Base-by-base conservation (phyloP, 345 rosid species). In the Euphorbia peplus region DNA sequence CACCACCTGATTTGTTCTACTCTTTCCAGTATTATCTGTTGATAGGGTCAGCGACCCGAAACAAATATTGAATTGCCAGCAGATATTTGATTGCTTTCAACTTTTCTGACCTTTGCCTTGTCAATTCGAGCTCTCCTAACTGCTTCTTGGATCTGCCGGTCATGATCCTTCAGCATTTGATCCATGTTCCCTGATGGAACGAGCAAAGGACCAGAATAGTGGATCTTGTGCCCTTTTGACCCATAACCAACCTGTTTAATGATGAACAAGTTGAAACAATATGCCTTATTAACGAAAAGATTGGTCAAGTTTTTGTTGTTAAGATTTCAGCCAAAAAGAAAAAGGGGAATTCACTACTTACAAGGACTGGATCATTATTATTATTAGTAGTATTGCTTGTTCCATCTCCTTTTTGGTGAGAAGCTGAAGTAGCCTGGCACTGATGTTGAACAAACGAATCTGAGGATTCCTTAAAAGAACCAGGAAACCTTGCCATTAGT, bases 71-170 rank as follows among this genome's bases (percentile, higher is more conserved):
- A 90, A 71, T 75, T 81, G 68, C 84, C 75, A 66, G 91, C 75
- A 66, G 91, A 70, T 68, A 83, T 70, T 78, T 82, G 96, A 63
- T 71, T 82, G 2, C 55, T 81, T 78, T 91, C 92, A 63, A 80
- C 75, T 79, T 83, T 91, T 76, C 81, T 87, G 68, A 84, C 84
- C 75, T 87, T 88, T 69, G 96, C 95, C 79, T 87, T 95, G 71
- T 90, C 99, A 10, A 86, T 73, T 16, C 99, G 80, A 48, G 99
- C 89, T 82, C 90, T 89, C 68, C 97, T 77, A 42, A 83, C 92
- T 44, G 95, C 97, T 80, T 95, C 99, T 77, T 95, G 99, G 68
- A 95, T 86, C 30, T 91, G 99, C 35, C 97, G 96, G 71, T 95
- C 99, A 26, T 95, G 99, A 70, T 95, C 97, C 82, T 87, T 95